Evolutionary conservation across 2,329 filamentous ascomycete species (phyloP).

Genomic region (Cercospora sojina): DNA sequence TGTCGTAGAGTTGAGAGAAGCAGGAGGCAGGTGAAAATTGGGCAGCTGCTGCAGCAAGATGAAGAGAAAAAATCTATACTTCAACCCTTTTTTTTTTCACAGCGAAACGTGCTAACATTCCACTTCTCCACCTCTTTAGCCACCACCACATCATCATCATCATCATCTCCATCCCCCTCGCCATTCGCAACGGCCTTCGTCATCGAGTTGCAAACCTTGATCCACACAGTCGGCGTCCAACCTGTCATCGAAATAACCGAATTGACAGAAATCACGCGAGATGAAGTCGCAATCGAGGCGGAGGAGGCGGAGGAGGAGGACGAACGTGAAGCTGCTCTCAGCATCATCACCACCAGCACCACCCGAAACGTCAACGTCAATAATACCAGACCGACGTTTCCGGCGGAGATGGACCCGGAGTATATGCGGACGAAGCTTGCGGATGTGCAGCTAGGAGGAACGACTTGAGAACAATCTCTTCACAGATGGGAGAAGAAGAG

Average conservation of each 20-base stretch:
- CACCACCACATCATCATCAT: neutral
- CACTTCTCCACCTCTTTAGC: too few species aligned
- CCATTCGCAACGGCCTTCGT: conserved; percentile 1
- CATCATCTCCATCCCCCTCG: neutral
- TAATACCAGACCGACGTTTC: neutral
- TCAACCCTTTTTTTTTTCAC: too few species aligned
- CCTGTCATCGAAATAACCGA: conserved; percentile 5
- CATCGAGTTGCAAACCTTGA: conserved; percentile 5
- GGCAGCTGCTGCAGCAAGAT: too few species aligned
- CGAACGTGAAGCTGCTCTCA: too few species aligned
- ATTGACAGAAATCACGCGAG: conserved; percentile 5
- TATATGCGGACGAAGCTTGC: neutral
- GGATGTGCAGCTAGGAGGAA: neutral
- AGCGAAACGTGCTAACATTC: neutral
- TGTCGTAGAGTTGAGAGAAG: neutral
- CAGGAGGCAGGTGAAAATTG: neutral
- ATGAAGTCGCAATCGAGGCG: neutral
- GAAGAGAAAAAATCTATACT: neutral
- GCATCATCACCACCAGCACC: too few species aligned
- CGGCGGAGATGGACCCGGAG: neutral
- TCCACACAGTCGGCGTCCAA: conserved; percentile 6
- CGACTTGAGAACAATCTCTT: neutral
- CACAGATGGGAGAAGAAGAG: too few species aligned
- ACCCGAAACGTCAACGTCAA: neutral
- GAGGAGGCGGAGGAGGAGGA: too few species aligned